Base-by-base conservation (phyloP, 257 asterid species). In the Rubia yunnanensis region DNA sequence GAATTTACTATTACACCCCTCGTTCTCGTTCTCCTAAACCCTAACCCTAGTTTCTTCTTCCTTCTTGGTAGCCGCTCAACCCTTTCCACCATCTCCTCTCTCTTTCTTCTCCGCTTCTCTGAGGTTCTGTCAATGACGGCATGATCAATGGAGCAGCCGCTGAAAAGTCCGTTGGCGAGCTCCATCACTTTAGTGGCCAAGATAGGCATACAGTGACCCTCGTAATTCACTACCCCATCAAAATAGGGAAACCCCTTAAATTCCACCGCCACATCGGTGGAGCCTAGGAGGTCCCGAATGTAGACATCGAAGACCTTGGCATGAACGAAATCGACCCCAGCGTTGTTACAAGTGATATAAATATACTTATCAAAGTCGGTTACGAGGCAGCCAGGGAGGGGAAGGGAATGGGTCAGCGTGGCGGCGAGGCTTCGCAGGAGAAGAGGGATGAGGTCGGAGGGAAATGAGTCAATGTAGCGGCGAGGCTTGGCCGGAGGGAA, bases 101-200 rank as follows among this genome's bases (percentile, higher is more conserved):
- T n/a, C n/a, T n/a, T n/a, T n/a, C n/a, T n/a, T n/a, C n/a, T n/a
- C n/a, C n/a, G n/a, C n/a, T n/a, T n/a, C n/a, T n/a, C n/a, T n/a
- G 92, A 87, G 0, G 95, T 85, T 6, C 95, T 89, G 8, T 87
- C 95, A 0, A 77, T 63, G 0, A 87, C 88, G 58, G 95, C 84
- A 72, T 87, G 95, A 72, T 87, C 83, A 10, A 85, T 84, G 63
- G 86, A 34, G 81, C 90, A 88, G 18, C 83, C 83, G 23, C 85
- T 82, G 49, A 88, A 88, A 10, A 88, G 71, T 27, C 95, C 92
- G 61, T 85, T 90, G 24, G 79, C 83, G 4, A 87, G 70, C 66
- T 83, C 95, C 64, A 90, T 87, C n/a, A 83, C 84, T 69, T 83
- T 89, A 1, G 85, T 88, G 0, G 89, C 76, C 8, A 83, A 68